phyloP scores from a whole-genome alignment of 768 basidiomycete species.

The Pulveroboletus sp. region DNA sequence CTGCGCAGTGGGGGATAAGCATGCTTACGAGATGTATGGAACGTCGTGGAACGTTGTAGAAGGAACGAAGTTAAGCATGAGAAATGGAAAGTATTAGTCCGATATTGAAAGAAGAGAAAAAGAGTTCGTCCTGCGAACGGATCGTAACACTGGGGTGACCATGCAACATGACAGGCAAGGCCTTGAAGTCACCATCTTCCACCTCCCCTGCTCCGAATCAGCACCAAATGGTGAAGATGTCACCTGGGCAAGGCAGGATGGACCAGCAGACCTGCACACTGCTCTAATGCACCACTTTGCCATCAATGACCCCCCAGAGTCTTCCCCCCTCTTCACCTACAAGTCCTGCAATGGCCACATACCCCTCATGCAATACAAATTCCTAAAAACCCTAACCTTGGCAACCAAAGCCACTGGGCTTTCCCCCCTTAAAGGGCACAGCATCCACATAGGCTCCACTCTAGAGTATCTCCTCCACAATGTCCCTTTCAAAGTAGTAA shows the following conservation, averaged over 20 bases:
- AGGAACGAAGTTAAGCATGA: too few relatives aligned
- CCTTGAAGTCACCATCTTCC: neutral
- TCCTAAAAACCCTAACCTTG: constrained; percentile 16
- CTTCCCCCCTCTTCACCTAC: constrained; percentile 33
- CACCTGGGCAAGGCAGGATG: constrained; percentile 31
- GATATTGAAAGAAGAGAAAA: too few relatives aligned
- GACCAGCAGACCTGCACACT: constrained; percentile 20
- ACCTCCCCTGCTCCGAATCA: constrained; percentile 10
- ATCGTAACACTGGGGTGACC: too few relatives aligned
- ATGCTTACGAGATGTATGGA: too few relatives aligned
- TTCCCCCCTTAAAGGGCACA: constrained; percentile 20
- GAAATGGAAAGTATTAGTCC: too few relatives aligned
- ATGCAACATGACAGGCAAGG: constrained; percentile 23
- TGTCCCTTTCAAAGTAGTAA: constrained; percentile 36
- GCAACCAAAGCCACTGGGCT: constrained; percentile 8
- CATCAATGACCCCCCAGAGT: constrained; percentile 20
- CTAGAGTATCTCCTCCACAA: constrained; percentile 37
- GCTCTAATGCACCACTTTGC: constrained; percentile 28
- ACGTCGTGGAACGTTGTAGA: too few relatives aligned
- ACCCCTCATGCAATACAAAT: constrained; percentile 28
- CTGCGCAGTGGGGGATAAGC: too few relatives aligned
- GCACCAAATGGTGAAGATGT: constrained; percentile 31
- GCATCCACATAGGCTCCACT: constrained; percentile 30
- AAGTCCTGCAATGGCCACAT: neutral
- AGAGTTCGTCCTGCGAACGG: too few relatives aligned